phyloP scores from a whole-genome alignment of 2,329 filamentous ascomycete species.

The Sphaerulina musiva region DNA sequence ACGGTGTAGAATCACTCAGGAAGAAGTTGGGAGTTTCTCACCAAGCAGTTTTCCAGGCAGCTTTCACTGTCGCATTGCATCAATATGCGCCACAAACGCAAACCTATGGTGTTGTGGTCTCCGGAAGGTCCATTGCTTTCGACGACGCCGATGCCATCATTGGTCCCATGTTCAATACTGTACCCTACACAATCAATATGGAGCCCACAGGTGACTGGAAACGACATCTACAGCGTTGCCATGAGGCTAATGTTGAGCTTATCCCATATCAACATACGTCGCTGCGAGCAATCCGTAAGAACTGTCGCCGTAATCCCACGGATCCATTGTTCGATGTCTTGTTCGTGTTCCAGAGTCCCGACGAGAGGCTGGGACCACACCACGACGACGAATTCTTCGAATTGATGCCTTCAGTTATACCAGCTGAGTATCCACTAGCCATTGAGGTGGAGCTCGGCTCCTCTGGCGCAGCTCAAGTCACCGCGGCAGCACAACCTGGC shows the following conservation, averaged over 20 bases:
- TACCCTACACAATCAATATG: conserved; percentile 59
- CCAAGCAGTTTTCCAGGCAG: conserved; percentile 70
- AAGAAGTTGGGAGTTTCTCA: conserved; percentile 62
- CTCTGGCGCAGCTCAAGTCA: conserved; percentile 48
- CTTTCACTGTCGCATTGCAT: conserved; percentile 62
- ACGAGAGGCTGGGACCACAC: background rate
- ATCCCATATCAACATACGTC: conserved; percentile 73
- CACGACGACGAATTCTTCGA: conserved; percentile 44
- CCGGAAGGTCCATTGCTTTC: conserved; percentile 67
- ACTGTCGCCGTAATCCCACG: conserved; percentile 54
- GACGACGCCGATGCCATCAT: conserved; percentile 60
- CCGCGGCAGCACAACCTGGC: conserved; percentile 53
- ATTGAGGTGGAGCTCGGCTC: conserved; percentile 60
- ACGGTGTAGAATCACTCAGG: conserved; percentile 40
- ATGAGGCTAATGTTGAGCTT: conserved; percentile 61
- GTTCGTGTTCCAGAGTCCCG: conserved; percentile 66
- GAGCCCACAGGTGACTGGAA: conserved; percentile 49
- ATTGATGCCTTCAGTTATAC: conserved; percentile 42
- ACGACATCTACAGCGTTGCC: conserved; percentile 56
- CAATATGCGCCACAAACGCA: conserved; percentile 43
- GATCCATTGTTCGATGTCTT: conserved; percentile 67
- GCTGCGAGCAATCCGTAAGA: conserved; percentile 73
- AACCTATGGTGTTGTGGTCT: conserved; percentile 68
- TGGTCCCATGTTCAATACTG: conserved; percentile 83
- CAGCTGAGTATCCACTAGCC: conserved; percentile 67